Conservation (phyloP, 768 basidiomycete species). For the Rubroboletus satanas region DNA sequence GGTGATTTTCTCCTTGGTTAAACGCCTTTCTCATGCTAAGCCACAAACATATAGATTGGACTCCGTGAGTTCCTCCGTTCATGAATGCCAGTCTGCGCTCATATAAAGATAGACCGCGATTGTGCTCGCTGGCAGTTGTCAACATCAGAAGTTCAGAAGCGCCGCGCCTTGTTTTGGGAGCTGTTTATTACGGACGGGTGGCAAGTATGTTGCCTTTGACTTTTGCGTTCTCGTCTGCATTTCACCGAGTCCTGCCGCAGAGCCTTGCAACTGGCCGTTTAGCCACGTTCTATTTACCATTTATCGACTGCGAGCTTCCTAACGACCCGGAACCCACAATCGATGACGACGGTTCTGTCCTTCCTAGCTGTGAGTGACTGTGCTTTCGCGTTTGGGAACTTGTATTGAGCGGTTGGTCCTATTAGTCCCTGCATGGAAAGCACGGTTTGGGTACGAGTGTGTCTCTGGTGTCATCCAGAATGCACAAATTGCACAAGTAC, state of each 20-base stretch:
- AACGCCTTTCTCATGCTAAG: not conserved
- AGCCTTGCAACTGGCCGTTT: constrained; percentile 67
- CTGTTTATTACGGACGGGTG: constrained; percentile 71
- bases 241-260: constrained; percentile 30
- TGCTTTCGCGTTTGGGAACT: not conserved
- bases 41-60: constrained; percentile 46
- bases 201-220: constrained; percentile 46
- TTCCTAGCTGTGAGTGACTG: constrained; percentile 53
- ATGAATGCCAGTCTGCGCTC: constrained; percentile 7
- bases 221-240: not conserved
- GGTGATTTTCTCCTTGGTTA: constrained; percentile 25
- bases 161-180: constrained; percentile 70
- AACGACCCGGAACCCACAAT: constrained; percentile 57
- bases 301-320: constrained; percentile 69
- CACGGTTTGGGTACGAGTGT: constrained; percentile 62
- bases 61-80: constrained; percentile 47
- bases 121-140: constrained; percentile 66
- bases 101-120: constrained; percentile 55
- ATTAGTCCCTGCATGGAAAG: constrained; percentile 67
- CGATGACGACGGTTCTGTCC: constrained; percentile 52
- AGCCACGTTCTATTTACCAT: constrained; percentile 65
- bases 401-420: not conserved
- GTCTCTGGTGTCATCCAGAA: constrained; percentile 68
- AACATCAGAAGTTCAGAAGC: constrained; percentile 63
- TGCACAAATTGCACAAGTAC: constrained; percentile 58